Base-by-base conservation (phyloP, 1,284 basidiomycete species). In the Mrakiaceae sp. region DNA sequence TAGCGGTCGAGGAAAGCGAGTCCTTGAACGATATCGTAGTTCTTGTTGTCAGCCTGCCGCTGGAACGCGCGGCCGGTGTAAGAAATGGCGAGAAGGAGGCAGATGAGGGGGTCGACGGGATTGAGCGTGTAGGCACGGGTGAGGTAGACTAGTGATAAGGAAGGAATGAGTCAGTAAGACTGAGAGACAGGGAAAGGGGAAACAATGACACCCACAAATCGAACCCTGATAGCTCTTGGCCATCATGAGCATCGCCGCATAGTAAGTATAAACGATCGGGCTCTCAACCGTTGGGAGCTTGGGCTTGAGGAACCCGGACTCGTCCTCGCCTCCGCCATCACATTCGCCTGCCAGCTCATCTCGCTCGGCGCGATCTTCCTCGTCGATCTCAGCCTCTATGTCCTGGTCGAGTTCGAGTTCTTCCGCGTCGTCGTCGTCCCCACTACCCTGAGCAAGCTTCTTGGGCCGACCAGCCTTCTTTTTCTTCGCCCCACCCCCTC, bases 21-120 rank as follows among this genome's bases (percentile, higher is more conserved):
- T 0, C 82, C 88, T 88, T 94, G 68, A 70, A 90, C 80, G 52
- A 83, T 79, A 58, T 82, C 82, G 73, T 95, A 90, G 71, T 97
- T 88, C 57, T 92, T 78, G 73, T 98, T 98, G 76, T 98, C 95
- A 5, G 88, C 86, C 73, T 97, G 93, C 9, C 95, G 82, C 70
- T 95, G 90, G 84, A 91, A 90, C 0, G 91, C 87, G 49, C 95
- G 82, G 8, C 90, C 89, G 48, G 95, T 79, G 55, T 88, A 96
- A 0, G 90, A 86, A 50, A 93, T 84, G 0, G 87, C 87, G 5
- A 95, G 80, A 48, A 82, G 84, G 12, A 98, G 78, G 72, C 87
- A 92, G 16, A 96, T 80, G 73, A 96, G 79, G 0, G 93, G 88
- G 73, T 98, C 90, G 43, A 88, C 80, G 0, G 84, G 87, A 68